Base-by-base conservation (phyloP, 768 basidiomycete genomes). In the Paxillus ammoniavirescens region DNA sequence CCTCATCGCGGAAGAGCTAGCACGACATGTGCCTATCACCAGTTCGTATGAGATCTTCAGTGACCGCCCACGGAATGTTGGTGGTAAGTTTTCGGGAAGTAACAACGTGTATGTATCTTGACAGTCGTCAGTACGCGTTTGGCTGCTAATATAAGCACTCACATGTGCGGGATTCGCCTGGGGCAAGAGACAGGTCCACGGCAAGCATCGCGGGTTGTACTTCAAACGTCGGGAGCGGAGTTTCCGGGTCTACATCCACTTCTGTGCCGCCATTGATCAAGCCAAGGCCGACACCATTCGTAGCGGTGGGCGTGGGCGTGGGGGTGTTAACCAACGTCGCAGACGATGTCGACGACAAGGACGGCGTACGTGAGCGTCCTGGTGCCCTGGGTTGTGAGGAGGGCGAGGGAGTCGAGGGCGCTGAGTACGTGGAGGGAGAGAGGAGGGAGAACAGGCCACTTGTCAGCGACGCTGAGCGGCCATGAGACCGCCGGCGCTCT, bases 31-130 rank as follows among this genome's bases (percentile, higher is more conserved):
- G 1, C 94, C 94, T 2, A 98, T 80, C n/a, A 89, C 77, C 12
- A 99, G 81, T 58, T 94, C 87, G 65, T 98, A 98, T 3, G 88
- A 87, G 65, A 99, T 95, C 62, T 77, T 80, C 55, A 98, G 76
- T 3, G 87, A 79, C 42, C 89, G 85, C 3, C 97, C 96, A 43
- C 82, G 81, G 73, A 91, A 97, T 0, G 94, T 93, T 0, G 97
- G 97, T 2, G 97, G 97, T 0, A 98, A 75, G 52, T 82, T 82
- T 10, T 82, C 76, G 0, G 97, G 96, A 1, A 99, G 73, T 1
- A 73, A 70, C 12, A 95, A 72, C 1, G 81, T 81, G 68, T 97
- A 98, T 1, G 85, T 86, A 68, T 90, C 95, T 98, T 64, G 21
- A 33, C 21, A 49, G 36, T 55, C 26, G 45, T 44, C 14, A 57